phyloP scores from a whole-genome alignment of 2,329 filamentous ascomycete species.

The Beauveria asiatica region DNA sequence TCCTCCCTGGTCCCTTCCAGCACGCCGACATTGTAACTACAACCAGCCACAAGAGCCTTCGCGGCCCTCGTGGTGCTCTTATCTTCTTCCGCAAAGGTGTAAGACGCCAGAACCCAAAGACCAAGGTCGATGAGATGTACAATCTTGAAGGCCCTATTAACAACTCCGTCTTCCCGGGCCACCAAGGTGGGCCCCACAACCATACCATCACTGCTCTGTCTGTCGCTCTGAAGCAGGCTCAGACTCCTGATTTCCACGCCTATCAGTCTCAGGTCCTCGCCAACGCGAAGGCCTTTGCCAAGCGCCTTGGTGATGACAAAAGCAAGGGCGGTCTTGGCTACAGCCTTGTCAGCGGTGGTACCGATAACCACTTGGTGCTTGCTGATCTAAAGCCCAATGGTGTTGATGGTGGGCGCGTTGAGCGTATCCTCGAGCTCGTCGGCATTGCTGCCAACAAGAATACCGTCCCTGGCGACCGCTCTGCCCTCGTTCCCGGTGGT shows the following conservation, averaged over 20 bases:
- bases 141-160: conserved; percentile 93
- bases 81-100: conserved; percentile 98
- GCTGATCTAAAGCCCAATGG: conserved; percentile 82
- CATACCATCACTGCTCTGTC: conserved; percentile 96
- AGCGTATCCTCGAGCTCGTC: conserved; percentile 82
- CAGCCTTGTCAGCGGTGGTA: conserved; percentile 85
- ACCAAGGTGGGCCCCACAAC: conserved; percentile 97
- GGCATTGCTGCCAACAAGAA: conserved; percentile 99
- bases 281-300: conserved; percentile 83
- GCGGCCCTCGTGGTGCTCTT: conserved; percentile 90
- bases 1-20: conserved; percentile 81
- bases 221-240: conserved; percentile 90
- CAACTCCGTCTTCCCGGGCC: conserved; percentile 91
- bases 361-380: conserved; percentile 94
- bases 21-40: conserved; percentile 94
- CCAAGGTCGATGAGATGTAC: conserved; percentile 76
- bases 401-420: conserved; percentile 82
- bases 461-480: conserved; percentile 91
- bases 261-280: conserved; percentile 87
- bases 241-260: conserved; percentile 77
- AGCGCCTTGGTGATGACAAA: conserved; percentile 56
- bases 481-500: conserved; percentile 85
- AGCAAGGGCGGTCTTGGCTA: conserved; percentile 73
- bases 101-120: conserved; percentile 72
- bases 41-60: conserved; percentile 94